Evolutionary conservation across 306 rosid species (phyloP).

Genomic region (Fragaria vesca): DNA sequence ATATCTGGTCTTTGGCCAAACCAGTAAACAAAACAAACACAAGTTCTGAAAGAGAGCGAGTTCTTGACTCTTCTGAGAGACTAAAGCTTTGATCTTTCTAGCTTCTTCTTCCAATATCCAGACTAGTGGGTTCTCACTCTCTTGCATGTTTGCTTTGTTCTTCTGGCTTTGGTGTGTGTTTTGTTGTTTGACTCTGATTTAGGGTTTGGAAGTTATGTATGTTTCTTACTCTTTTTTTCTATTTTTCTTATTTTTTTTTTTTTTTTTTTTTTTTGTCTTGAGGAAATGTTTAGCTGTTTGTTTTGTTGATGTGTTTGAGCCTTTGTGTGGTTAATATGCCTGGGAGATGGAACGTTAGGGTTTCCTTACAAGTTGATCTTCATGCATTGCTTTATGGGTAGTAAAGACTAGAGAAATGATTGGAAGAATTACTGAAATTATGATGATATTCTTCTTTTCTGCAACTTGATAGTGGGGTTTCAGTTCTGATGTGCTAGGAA

Average conservation of each 20-base stretch:
- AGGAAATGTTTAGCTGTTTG: not conserved
- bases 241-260: too few species aligned
- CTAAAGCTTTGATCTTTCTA: not conserved
- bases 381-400: not conserved
- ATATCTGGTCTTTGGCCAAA: not conserved
- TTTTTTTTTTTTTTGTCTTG: too few species aligned
- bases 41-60: not conserved
- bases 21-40: not conserved
- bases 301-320: not conserved
- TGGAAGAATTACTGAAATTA: not conserved
- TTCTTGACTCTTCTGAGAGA: not conserved
- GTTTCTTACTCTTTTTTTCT: too few species aligned
- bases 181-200: not conserved
- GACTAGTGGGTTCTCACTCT: not conserved
- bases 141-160: not conserved
- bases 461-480: not conserved
- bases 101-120: not conserved
- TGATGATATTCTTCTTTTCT: not conserved
- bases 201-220: constrained; percentile 15
- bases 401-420: not conserved
- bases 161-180: not conserved
- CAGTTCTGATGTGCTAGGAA: not conserved
- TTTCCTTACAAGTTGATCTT: not conserved
- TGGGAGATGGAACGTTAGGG: not conserved
- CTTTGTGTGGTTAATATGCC: not conserved